Conservation (phyloP, 2,329 filamentous ascomycete genomes). For the Scortechinia acanthostroma region DNA sequence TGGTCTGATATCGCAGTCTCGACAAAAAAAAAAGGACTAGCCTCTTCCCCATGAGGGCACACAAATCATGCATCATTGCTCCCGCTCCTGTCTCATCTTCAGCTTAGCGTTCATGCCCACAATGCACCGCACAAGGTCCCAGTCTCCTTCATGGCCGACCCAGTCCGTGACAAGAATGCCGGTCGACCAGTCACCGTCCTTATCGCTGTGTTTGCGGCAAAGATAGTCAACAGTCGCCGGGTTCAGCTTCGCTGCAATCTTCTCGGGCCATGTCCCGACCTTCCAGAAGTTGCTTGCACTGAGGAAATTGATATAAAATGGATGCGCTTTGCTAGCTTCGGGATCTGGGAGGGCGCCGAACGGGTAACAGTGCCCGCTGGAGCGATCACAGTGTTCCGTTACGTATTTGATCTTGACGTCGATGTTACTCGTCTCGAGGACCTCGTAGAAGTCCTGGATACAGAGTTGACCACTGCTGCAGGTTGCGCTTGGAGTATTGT, state of each 20-base stretch:
- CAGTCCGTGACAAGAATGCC: constrained; percentile 60
- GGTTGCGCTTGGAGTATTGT: constrained; percentile 47
- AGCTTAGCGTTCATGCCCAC: constrained; percentile 54
- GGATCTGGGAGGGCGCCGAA: constrained; percentile 20
- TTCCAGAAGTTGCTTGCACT: constrained; percentile 63
- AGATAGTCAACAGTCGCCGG: constrained; percentile 49
- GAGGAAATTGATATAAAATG: constrained; percentile 57
- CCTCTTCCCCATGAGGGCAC: too few species aligned
- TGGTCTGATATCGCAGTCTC: too few species aligned
- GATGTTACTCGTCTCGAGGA: constrained; percentile 47
- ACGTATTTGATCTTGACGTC: constrained; percentile 47
- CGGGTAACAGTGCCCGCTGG: constrained; percentile 26
- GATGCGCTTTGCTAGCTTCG: constrained; percentile 28
- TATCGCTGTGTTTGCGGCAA: constrained; percentile 28
- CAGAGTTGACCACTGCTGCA: constrained; percentile 44
- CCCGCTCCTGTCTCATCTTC: constrained; percentile 27
- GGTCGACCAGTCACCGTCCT: constrained; percentile 30
- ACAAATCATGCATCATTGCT: background rate
- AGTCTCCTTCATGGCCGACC: constrained; percentile 56
- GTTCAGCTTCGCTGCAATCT: constrained; percentile 54
- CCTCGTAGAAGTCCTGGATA: constrained; percentile 64
- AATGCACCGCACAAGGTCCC: constrained; percentile 56
- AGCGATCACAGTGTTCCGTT: constrained; percentile 49
- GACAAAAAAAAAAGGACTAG: background rate
- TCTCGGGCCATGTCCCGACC: constrained; percentile 56